Base-by-base conservation (phyloP, 345 rosid species). In the Citrus reticulata region DNA sequence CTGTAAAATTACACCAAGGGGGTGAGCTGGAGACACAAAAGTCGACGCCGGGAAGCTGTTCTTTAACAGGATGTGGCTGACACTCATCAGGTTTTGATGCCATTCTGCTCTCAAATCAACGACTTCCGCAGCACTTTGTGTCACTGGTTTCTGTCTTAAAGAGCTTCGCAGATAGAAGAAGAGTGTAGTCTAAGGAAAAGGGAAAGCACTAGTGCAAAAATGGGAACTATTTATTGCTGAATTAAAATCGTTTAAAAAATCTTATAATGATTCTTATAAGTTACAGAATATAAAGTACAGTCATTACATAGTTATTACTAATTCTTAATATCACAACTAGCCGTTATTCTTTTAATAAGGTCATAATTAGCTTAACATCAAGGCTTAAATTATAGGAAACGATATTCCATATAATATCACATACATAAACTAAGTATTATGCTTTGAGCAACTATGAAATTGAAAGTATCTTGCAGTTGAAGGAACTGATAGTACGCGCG, bases 31-130 rank as follows among this genome's bases (percentile, higher is more conserved):
- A 85, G 61, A 92, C 84, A 80, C 98, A 93, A 80, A 72, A 85
- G 42, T 92, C 96, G 37, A 95, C 86, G 61, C 94, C 97, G 2
- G 98, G 98, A 42, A 92, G 98, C 88, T 95, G 98, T 62, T 91
- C 95, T 80, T 89, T 93, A 69, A 90, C 81, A 2, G 99, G 99
- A 83, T 87, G 89, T 0, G 99, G 97, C 46, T 82, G 86, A 75
- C 89, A 88, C 77, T 91, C 99, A 66, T 91, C 97, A 4, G 6
- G 82, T 79, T 91, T 90, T 20, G 79, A 75, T 5, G 79, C 84
- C 51, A 78, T 69, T 57, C 37, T 76, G 2, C 68, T 84, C 58
- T 54, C 57, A 54, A 54, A 1, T 17, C 58, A 17, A 54, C 0
- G 7, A 54, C 58, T 54, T 51, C 5, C 58, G 2, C 58, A 17